Evolutionary conservation across 345 rosid genomes (phyloP).

Genomic region (Brassica incana): DNA sequence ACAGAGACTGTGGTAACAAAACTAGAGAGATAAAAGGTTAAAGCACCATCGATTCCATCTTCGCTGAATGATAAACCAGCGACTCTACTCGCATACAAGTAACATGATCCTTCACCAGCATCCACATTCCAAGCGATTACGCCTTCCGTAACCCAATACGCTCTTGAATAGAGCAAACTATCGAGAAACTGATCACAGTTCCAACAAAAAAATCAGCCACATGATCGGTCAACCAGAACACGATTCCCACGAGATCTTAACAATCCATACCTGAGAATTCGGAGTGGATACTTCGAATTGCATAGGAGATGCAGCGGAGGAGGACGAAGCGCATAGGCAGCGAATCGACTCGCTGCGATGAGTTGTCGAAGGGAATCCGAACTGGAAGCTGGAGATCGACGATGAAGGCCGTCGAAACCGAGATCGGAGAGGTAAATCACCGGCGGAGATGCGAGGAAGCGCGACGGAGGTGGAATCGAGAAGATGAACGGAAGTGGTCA

Average conservation of each 20-base stretch:
- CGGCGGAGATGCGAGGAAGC: slow-evolving; percentile 16
- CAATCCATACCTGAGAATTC: slow-evolving; percentile 51
- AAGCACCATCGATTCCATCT: slow-evolving; percentile 64
- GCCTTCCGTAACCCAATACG: slow-evolving; percentile 65
- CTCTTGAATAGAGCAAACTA: slow-evolving; percentile 57
- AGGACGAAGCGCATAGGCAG: slow-evolving; percentile 45
- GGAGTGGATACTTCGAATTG: slow-evolving; percentile 44
- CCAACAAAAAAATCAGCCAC: slow-evolving; percentile 20
- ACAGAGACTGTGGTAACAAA: not conserved
- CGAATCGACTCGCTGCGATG: slow-evolving; percentile 23
- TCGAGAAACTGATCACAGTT: slow-evolving; percentile 52
- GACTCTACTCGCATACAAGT: slow-evolving; percentile 61
- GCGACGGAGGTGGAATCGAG: slow-evolving; percentile 25
- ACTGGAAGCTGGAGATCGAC: slow-evolving; percentile 22
- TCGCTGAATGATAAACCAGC: slow-evolving; percentile 60
- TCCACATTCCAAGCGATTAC: slow-evolving; percentile 86
- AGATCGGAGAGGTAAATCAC: slow-evolving; percentile 15
- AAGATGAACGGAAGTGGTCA: slow-evolving; percentile 28
- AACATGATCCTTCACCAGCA: slow-evolving; percentile 59
- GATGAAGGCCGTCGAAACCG: slow-evolving; percentile 11
- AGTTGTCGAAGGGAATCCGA: slow-evolving; percentile 17
- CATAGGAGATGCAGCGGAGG: slow-evolving; percentile 47
- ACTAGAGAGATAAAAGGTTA: not conserved
- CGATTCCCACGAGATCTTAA: not conserved
- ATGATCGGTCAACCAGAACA: not conserved